Evolutionary conservation across 2,329 filamentous ascomycete genomes (phyloP).

Genomic region (Pezicula radicicola): DNA sequence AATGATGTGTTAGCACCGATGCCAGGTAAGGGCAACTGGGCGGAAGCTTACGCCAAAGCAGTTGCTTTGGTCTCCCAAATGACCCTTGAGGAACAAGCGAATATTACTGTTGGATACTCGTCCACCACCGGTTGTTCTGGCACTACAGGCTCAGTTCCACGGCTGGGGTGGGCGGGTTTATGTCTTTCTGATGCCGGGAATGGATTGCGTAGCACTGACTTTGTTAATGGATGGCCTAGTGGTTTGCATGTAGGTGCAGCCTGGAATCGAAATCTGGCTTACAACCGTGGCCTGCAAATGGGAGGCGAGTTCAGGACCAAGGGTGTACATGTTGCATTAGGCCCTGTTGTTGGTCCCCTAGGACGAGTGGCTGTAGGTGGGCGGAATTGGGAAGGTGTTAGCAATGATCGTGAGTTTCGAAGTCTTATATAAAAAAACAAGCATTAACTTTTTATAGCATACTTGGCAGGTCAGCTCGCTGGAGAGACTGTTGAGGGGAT

Average conservation of each 20-base stretch:
- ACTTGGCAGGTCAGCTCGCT: constrained; percentile 54
- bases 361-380: constrained; percentile 65
- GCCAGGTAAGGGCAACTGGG: constrained; percentile 45
- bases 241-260: constrained; percentile 19
- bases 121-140: constrained; percentile 20
- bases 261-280: constrained; percentile 66
- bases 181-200: constrained; percentile 70
- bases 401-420: constrained; percentile 18
- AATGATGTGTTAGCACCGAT: constrained; percentile 22
- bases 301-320: constrained; percentile 70
- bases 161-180: constrained; percentile 54
- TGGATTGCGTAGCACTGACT: constrained; percentile 63
- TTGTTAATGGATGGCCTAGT: constrained; percentile 20
- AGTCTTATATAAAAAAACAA: background rate
- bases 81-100: constrained; percentile 23
- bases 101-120: constrained; percentile 52
- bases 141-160: constrained; percentile 44
- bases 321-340: constrained; percentile 71
- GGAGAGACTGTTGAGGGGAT: constrained; percentile 20
- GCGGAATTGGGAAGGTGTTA: constrained; percentile 62
- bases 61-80: constrained; percentile 58
- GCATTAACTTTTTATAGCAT: constrained; percentile 33
- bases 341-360: constrained; percentile 60
- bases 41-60: constrained; percentile 66
- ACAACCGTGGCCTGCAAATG: constrained; percentile 65